Percentiles rank a stretch among this genome's conserved stretches.
phyloP scores from a whole-genome alignment of 2,329 filamentous ascomycete species.

The Penicillium sp. region DNA sequence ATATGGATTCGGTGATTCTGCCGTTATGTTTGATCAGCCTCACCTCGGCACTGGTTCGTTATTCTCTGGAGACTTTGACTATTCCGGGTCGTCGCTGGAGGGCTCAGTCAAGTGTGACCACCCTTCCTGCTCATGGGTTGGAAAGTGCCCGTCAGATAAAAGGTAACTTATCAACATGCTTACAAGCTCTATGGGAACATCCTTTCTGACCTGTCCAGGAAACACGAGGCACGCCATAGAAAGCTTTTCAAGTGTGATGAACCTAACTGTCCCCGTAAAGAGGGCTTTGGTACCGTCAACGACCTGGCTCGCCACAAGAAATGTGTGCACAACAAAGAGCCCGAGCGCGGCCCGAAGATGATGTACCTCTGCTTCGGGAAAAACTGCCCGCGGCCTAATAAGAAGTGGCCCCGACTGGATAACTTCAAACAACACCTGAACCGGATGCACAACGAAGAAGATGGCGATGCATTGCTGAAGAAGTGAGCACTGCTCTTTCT shows the following conservation, averaged over 20 bases:
- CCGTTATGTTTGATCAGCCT: slow-evolving; percentile 18
- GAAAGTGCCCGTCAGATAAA: slow-evolving; percentile 41
- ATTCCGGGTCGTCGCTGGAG: slow-evolving; percentile 35
- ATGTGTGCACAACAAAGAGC: slow-evolving; percentile 60
- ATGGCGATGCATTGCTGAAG: slow-evolving; percentile 44
- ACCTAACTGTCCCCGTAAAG: slow-evolving; percentile 52
- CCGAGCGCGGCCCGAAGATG: slow-evolving; percentile 45
- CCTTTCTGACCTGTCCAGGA: slow-evolving; percentile 51
- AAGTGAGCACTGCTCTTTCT: slow-evolving; percentile 38
- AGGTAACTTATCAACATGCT: slow-evolving; percentile 26
- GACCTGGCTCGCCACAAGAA: slow-evolving; percentile 76
- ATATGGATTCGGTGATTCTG: slow-evolving; percentile 19
- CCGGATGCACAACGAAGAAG: slow-evolving; percentile 58
- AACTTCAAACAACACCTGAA: slow-evolving; percentile 79
- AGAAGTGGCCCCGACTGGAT: slow-evolving; percentile 75
- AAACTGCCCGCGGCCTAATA: slow-evolving; percentile 57
- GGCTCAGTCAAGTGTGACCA: slow-evolving; percentile 30
- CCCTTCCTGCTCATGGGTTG: slow-evolving; percentile 31
- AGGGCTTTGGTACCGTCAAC: slow-evolving; percentile 74
- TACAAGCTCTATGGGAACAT: not conserved
- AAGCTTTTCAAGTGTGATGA: slow-evolving; percentile 63
- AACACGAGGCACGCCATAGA: slow-evolving; percentile 66
- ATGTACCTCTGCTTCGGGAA: slow-evolving; percentile 58
- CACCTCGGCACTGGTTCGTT: slow-evolving; percentile 7
- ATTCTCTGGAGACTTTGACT: slow-evolving; percentile 30